Conservation (phyloP, 495 filamentous ascomycete genomes). For the Peziza echinospora region DNA sequence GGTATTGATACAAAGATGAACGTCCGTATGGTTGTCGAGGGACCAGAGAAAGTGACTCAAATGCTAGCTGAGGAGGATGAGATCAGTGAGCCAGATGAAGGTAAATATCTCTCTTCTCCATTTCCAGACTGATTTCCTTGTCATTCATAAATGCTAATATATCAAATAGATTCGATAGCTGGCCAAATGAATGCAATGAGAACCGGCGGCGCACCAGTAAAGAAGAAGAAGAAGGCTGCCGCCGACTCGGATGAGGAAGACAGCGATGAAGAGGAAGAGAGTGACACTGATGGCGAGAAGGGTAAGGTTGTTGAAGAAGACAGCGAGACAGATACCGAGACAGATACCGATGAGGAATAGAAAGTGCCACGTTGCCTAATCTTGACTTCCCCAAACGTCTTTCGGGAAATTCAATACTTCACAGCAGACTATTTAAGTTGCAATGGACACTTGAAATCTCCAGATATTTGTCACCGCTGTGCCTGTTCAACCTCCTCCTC, state of each 20-base stretch:
- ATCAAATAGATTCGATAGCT: slow-evolving; percentile 57
- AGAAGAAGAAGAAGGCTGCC: slow-evolving; percentile 33
- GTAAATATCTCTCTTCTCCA: slow-evolving; percentile 29
- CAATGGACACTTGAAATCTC: too few species aligned
- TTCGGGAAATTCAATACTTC: too few species aligned
- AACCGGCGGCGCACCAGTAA: slow-evolving; percentile 30
- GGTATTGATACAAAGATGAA: slow-evolving; percentile 79
- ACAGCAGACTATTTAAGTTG: too few species aligned
- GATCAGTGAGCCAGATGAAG: slow-evolving; percentile 93
- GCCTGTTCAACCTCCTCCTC: too few species aligned
- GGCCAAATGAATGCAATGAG: slow-evolving; percentile 84
- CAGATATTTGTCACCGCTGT: too few species aligned
- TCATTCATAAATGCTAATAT: slow-evolving; percentile 18
- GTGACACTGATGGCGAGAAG: slow-evolving; percentile 70
- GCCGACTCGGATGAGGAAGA: slow-evolving; percentile 28
- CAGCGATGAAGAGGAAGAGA: slow-evolving; percentile 53
- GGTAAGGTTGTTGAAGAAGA: slow-evolving; percentile 37
- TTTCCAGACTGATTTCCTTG: not conserved
- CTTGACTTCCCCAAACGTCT: too few species aligned
- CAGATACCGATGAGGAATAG: slow-evolving; percentile 41
- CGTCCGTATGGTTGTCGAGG: slow-evolving; percentile 71
- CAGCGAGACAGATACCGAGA: slow-evolving; percentile 63
- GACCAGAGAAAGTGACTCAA: slow-evolving; percentile 46
- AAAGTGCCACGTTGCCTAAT: too few species aligned
- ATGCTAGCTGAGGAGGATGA: slow-evolving; percentile 52